Evolutionary conservation across 1,139 yeast genomes (phyloP), one percentile per base, ranked within the genome.

Genomic region (Pichia sp.): DNA sequence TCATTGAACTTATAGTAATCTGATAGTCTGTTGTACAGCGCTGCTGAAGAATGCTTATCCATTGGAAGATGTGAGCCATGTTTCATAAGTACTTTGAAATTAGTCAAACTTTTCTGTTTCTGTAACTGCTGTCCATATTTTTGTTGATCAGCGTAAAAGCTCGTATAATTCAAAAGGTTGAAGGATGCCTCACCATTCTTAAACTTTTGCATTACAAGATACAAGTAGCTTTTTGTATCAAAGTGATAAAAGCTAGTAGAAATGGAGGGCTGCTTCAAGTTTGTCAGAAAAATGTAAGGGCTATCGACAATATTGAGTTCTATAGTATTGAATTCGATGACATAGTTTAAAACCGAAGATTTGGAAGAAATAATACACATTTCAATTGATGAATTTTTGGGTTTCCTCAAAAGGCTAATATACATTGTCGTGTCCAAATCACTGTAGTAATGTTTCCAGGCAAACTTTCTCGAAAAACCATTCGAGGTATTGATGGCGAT

Each of bases 391-490:
- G 44, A 12, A 33, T 17, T 40, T 33, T 24, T 24, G 3, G 51
- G 49, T 1, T 20, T 14, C 24, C 48, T 12, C 0, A 60, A 50
- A 1, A 77, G 69, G 1, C 71, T 58, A 48, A 87, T 58, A 56
- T 70, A 73, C 57, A 84, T 62, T 0, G 91, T 77, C 1, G 81
- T 79, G 61, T 89, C 96, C 0, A 66, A 57, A 10, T 78, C 75
- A 48, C 77, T 75, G 48, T 85, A 69, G 58, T 73, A 78, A 67
- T 89, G 96, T 57, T 84, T 85, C 90, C 92, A 85, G 0, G 91
- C 79, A 2, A 88, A 63, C 8, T 81, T 58, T 56, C 86, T 73
- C 43, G 69, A 69, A 43, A 74, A 65, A 0, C 64, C 64, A 0
- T 61, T 58, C 2, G 65, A 52, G 1, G 74, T 59, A 49, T 72